Percentiles rank a stretch among this genome's conserved stretches.
phyloP scores from a whole-genome alignment of 1,139 yeast species.

The Candida sp. region DNA sequence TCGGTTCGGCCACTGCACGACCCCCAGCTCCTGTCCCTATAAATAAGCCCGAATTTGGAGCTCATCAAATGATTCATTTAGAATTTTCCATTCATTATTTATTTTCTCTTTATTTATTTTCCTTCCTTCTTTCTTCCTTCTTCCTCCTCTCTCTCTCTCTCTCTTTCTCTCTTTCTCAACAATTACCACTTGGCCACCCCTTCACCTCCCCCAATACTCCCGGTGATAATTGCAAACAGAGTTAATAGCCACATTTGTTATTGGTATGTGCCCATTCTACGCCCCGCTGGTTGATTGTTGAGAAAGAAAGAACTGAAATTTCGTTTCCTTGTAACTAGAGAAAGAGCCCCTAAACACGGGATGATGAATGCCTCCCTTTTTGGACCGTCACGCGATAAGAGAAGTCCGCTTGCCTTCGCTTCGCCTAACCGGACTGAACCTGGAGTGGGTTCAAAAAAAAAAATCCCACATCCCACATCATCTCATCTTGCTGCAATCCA shows the following conservation, averaged over 20 bases:
- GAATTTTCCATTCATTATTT: constrained; percentile 9
- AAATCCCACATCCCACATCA: background rate
- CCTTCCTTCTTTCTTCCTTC: constrained; percentile 13
- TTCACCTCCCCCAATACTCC: constrained; percentile 17
- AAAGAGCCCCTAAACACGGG: background rate
- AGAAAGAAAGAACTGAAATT: constrained; percentile 11
- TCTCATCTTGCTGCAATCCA: background rate
- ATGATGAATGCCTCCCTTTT: too few relatives aligned
- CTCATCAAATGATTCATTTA: background rate
- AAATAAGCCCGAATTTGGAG: constrained; percentile 9
- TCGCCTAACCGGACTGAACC: too few relatives aligned
- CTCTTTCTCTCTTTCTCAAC: constrained; percentile 26
- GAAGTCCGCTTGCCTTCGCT: too few relatives aligned
- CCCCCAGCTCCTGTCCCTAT: constrained; percentile 3
- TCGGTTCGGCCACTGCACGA: background rate
- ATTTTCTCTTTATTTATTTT: constrained; percentile 15
- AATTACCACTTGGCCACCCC: constrained; percentile 13
- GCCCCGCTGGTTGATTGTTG: constrained; percentile 14
- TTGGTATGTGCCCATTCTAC: constrained; percentile 7
- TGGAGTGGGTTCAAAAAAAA: too few relatives aligned
- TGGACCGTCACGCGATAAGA: too few relatives aligned
- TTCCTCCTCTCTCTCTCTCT: constrained; percentile 16
- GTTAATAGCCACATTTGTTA: constrained; percentile 8
- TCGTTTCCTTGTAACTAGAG: too few relatives aligned
- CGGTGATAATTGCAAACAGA: constrained; percentile 20